phyloP scores from a whole-genome alignment of 495 filamentous ascomycete species.

The Penicillium lividum region DNA sequence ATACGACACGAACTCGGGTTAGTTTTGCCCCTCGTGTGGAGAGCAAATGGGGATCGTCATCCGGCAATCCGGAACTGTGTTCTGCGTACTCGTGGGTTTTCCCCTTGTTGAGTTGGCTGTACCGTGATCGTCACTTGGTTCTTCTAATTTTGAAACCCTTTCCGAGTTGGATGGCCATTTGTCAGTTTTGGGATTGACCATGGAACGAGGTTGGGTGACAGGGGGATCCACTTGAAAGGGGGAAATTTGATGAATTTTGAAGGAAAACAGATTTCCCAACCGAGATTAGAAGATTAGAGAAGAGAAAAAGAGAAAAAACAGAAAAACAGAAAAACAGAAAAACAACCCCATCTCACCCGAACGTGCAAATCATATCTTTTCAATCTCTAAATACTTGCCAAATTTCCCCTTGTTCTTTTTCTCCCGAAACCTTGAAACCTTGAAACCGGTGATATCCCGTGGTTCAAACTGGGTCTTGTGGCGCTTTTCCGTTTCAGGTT shows the following conservation, averaged over 20 bases:
- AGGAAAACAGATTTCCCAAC: not conserved
- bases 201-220: not conserved
- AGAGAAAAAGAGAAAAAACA: too few relatives aligned
- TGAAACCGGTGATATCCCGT: not conserved
- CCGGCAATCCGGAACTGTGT: not conserved
- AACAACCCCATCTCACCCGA: too few relatives aligned
- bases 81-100: constrained; percentile 1
- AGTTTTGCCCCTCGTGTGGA: not conserved
- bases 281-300: too few relatives aligned
- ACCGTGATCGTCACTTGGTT: not conserved
- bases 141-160: not conserved
- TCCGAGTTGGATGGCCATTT: not conserved
- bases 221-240: not conserved
- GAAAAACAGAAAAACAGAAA: too few relatives aligned
- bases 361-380: too few relatives aligned
- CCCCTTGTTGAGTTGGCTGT: not conserved
- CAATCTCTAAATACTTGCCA: too few relatives aligned
- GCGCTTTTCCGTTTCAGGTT: not conserved
- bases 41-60: constrained; percentile 5
- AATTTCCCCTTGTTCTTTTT: not conserved
- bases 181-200: not conserved
- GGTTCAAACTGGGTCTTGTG: not conserved
- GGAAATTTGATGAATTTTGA: not conserved
- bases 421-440: constrained; percentile 2
- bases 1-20: not conserved